phyloP scores from a whole-genome alignment of 2,329 filamentous ascomycete species.

The Stagonosporopsis tanaceti region DNA sequence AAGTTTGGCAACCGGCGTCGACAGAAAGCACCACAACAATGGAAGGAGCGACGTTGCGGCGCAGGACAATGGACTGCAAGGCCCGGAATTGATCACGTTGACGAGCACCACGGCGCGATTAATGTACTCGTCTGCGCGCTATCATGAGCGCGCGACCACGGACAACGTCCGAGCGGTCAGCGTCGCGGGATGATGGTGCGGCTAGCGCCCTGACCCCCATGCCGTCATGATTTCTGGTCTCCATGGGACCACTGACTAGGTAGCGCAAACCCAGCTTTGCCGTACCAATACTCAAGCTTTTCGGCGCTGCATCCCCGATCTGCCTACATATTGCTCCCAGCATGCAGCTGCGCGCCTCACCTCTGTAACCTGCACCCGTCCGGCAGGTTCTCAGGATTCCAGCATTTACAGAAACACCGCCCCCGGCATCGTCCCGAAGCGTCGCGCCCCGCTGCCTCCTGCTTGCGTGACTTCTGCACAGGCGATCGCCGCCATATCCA shows the following conservation, averaged over 20 bases:
- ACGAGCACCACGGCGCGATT: conserved; percentile 3
- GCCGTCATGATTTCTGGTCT: conserved; percentile 19
- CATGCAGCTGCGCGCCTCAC: conserved; percentile 19
- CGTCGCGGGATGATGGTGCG: conserved; percentile 15
- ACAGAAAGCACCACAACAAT: conserved; percentile 12
- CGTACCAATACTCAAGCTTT: conserved; percentile 26
- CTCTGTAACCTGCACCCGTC: conserved; percentile 17
- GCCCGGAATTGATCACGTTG: not conserved
- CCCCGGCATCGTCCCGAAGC: conserved; percentile 8
- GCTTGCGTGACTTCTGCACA: conserved; percentile 21
- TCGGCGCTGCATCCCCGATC: conserved; percentile 19
- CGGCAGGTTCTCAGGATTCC: conserved; percentile 13
- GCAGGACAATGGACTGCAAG: not conserved
- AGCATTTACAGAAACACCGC: not conserved
- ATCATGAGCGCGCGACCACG: not conserved
- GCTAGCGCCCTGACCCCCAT: conserved; percentile 17
- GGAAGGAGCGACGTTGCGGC: not conserved
- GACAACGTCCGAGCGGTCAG: conserved; percentile 10
- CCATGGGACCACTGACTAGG: conserved; percentile 18
- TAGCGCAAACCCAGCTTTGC: conserved; percentile 15
- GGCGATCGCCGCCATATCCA: conserved; percentile 8
- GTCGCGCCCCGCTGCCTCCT: conserved; percentile 16
- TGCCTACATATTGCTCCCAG: conserved; percentile 20
- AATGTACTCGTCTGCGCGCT: conserved; percentile 1
- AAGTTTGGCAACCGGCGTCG: conserved; percentile 16